Base-by-base conservation (phyloP, 2,329 filamentous ascomycete genomes). In the Monilinia fructigena region DNA sequence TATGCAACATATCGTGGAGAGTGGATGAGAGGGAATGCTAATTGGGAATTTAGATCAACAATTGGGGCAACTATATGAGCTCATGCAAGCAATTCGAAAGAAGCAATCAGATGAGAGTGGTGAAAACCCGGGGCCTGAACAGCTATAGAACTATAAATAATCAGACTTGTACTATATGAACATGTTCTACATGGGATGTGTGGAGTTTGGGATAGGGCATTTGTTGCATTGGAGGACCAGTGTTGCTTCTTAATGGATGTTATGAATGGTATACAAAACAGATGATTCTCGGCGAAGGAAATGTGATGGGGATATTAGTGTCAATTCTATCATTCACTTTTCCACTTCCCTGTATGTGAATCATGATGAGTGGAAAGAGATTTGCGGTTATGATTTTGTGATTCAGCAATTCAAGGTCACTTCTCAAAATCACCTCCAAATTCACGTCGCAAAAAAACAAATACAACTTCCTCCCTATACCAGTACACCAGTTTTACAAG, bases 31-130 rank as follows among this genome's bases (percentile, higher is more conserved):
- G 14, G 10, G 31, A 11, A 45, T 54, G 48, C 63, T 70, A 65
- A 70, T 63, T 20, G 35, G 47, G 10, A 55, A 31, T 53, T 20
- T 47, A 96, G 93, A 98, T 76, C 90, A 98, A 77, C 95, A 99
- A 79, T 82, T 98, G 63, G 91, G 89, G 1, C 95, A 99, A 78
- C 80, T 99, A 72, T 97, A 97, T 76, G 94, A 98, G 76, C 82
- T 99, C 66, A 96, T 97, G 92, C 85, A 90, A 77, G 86, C 91
- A 2, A 96, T 97, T 67, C 78, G 79, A 70, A 82, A 81, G 54
- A 71, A 71, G 54, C 58, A 66, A 58, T n/a, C 40, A 16, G 65
- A 63, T 50, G 65, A 60, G 64, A 64, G 55, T 50, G 38, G 48
- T 38, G 55, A 67, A 26, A 52, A 26, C 12, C 42, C 40, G 7